phyloP scores from a whole-genome alignment of 768 basidiomycete species.

The Leccinellum luteum region DNA sequence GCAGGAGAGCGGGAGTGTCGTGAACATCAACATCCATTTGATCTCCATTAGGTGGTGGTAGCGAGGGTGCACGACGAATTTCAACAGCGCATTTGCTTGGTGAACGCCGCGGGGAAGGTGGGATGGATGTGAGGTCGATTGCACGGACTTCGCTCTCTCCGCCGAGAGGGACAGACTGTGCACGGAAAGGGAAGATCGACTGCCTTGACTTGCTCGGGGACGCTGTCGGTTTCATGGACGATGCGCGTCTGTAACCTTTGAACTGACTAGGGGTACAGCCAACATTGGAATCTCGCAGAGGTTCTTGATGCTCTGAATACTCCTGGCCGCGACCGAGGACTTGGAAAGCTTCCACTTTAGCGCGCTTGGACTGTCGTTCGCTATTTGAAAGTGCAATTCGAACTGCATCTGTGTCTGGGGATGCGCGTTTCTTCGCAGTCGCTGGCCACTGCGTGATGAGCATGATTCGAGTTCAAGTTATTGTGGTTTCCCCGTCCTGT shows the following conservation, averaged over 20 bases:
- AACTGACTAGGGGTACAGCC: not conserved
- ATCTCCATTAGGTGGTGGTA: slow-evolving; percentile 18
- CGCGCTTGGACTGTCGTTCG: slow-evolving; percentile 25
- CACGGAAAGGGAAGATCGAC: slow-evolving; percentile 19
- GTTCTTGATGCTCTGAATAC: slow-evolving; percentile 17
- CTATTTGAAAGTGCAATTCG: slow-evolving; percentile 6
- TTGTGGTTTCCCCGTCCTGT: not conserved
- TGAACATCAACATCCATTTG: slow-evolving; percentile 26
- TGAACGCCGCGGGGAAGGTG: slow-evolving; percentile 28
- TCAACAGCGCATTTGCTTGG: slow-evolving; percentile 20
- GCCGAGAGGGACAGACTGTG: slow-evolving; percentile 30
- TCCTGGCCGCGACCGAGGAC: slow-evolving; percentile 11
- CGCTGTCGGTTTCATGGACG: slow-evolving; percentile 21
- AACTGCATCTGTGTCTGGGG: slow-evolving; percentile 23
- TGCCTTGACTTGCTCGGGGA: slow-evolving; percentile 13
- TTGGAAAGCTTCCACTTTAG: slow-evolving; percentile 23
- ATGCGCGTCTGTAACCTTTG: slow-evolving; percentile 13
- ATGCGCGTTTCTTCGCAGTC: slow-evolving; percentile 29
- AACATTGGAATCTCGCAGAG: slow-evolving; percentile 18
- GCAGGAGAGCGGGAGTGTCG: slow-evolving; percentile 15
- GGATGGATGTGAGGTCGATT: slow-evolving; percentile 23
- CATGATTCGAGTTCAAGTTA: not conserved
- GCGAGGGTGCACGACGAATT: slow-evolving; percentile 26
- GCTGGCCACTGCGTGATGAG: slow-evolving; percentile 5
- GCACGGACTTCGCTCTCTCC: slow-evolving; percentile 9